Evolutionary conservation across 352 stramenopile species (phyloP).

Genomic region (Phytopythium ostracodes): DNA sequence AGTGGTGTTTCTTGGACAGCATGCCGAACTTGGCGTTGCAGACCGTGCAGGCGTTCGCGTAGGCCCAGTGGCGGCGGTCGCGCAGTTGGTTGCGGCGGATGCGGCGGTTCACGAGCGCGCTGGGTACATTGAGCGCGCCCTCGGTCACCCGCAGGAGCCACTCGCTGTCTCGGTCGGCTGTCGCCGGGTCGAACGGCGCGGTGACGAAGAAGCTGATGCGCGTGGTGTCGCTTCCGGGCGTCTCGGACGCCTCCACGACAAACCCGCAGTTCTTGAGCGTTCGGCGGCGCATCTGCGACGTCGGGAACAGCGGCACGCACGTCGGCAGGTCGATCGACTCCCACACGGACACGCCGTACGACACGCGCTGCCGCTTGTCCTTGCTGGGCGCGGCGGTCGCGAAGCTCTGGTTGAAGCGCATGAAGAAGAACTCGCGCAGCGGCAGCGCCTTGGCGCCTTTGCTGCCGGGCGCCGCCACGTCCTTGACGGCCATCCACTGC

Average conservation of each 20-base stretch:
- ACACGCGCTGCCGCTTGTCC: conserved; percentile 18
- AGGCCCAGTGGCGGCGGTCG: conserved; percentile 52
- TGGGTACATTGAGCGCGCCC: conserved; percentile 52
- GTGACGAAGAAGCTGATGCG: conserved; percentile 78
- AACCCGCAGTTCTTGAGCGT: conserved; percentile 64
- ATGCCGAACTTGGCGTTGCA: conserved; percentile 61
- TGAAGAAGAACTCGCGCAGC: conserved; percentile 75
- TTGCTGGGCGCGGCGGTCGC: conserved; percentile 26
- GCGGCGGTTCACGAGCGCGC: conserved; percentile 65
- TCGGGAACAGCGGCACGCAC: conserved; percentile 45
- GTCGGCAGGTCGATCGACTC: conserved; percentile 60
- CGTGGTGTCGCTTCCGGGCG: conserved; percentile 47
- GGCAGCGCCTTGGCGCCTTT: conserved; percentile 18
- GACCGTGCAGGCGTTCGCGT: conserved; percentile 54
- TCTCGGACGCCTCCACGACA: conserved; percentile 65
- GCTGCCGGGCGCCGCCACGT: conserved; percentile 29
- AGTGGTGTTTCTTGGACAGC: conserved; percentile 77
- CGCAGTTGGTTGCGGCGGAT: conserved; percentile 63
- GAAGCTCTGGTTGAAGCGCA: conserved; percentile 72
- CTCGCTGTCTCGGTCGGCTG: conserved; percentile 36
- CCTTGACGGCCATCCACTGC: conserved; percentile 75
- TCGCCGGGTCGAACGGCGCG: conserved; percentile 28
- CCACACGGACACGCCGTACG: conserved; percentile 61
- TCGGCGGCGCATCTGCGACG: conserved; percentile 41
- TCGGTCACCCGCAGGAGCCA: conserved; percentile 60